phyloP scores from a whole-genome alignment of 225 moss, liverwort and hornwort genomes.

The Rhytidiadelphus loreus region DNA sequence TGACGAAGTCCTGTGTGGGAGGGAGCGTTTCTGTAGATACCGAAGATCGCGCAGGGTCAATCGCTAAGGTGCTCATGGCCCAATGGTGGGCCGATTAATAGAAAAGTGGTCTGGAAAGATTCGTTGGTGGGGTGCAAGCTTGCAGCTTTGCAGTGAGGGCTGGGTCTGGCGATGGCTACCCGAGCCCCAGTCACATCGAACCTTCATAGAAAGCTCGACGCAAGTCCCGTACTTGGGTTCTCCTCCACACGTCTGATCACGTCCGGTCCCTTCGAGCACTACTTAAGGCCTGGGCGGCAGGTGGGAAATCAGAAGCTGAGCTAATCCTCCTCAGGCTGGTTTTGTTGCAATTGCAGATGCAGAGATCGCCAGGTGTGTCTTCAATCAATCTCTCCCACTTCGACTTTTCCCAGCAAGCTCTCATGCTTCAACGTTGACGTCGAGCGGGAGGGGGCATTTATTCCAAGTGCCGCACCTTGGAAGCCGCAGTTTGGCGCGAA shows the following conservation, averaged over 20 bases:
- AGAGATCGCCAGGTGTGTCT: background rate
- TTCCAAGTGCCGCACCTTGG: conserved; percentile 31
- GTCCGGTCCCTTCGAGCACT: background rate
- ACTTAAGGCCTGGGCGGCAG: conserved; percentile 6
- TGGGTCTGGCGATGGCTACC: background rate
- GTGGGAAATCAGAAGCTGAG: background rate
- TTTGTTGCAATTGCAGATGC: background rate
- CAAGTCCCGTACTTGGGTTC: background rate
- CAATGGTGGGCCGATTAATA: background rate
- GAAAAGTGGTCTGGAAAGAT: background rate
- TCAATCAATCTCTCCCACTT: background rate
- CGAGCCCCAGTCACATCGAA: background rate
- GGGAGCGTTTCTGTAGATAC: background rate
- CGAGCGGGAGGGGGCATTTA: background rate
- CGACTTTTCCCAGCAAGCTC: background rate
- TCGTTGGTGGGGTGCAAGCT: background rate
- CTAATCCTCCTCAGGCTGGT: background rate
- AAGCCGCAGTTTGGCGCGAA: conserved; percentile 53
- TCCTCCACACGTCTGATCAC: background rate
- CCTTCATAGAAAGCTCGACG: background rate
- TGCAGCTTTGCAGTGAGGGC: background rate
- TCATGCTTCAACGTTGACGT: background rate
- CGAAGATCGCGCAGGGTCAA: background rate
- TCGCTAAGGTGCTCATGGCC: background rate
- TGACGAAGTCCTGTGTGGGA: background rate